Base-by-base conservation (phyloP, 2,329 filamentous ascomycete genomes). In the Scedosporium dehoogii region DNA sequence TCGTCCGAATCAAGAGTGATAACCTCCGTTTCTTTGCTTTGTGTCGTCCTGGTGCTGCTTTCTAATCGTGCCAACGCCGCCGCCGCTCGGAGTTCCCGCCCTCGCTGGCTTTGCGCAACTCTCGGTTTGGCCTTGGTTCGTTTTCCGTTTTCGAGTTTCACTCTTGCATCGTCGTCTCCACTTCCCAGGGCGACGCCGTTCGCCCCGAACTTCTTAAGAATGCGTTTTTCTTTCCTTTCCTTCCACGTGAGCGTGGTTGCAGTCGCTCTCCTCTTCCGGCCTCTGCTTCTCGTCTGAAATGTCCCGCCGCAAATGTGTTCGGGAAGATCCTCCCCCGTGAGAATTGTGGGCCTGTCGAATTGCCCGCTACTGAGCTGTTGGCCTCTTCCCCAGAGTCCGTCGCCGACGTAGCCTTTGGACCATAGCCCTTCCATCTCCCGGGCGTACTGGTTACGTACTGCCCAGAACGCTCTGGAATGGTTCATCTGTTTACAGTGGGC, bases 401-500 rank as follows among this genome's bases (percentile, higher is more conserved):
- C 91, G 2, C 91, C 91, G 0, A 84, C 88, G 70, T 94, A 96
- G 1, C 79, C 79, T 62, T 81, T 83, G 1, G 73, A 73, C 89
- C 90, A 94, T 1, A 96, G 76, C 1, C 67, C 78, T 65, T 85
- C 83, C 83, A 96, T 85, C 62, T 91, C 82, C 7, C 79, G 80
- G 1, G 89, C 87, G 70, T 89, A 94, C 51, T 78, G 75, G 72
- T 94, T 89, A 57, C 91, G 79, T 18, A 92, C 87, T 9, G 83
- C 82, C 91, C 91, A 96, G 69, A 96, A 96, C 2, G 84, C 85
- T 62, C 84, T 81, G 1, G 86, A 88, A 71, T 96, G 91, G 72
- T 96, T 96, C 92, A 96, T 96, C 71, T 96, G 88, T 73, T 90
- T 89, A 79, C 89, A 92, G 73, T 96, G 91, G 3, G 91, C 91